Conservation (phyloP, 805 yeast genomes). For the Candida incommunis region DNA sequence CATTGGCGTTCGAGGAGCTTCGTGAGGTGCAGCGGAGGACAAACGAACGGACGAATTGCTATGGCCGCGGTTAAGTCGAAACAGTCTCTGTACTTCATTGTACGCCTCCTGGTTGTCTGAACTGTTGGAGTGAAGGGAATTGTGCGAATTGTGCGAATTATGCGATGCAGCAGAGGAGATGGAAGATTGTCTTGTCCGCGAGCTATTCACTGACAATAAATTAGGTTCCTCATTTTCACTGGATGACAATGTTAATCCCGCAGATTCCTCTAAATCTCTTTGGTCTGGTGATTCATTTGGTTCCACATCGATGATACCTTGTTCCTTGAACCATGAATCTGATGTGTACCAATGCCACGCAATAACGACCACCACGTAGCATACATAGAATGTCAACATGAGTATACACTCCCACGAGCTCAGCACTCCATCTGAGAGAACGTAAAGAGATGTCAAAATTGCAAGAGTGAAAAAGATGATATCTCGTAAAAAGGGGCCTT, state of each 20-base stretch:
- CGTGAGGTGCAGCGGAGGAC: neutral
- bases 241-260: too few species aligned
- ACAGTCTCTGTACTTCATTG: neutral
- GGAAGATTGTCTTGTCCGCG: neutral
- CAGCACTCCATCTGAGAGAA: conserved; percentile 42
- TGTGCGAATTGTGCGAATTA: neutral
- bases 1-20: neutral
- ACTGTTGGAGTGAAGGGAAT: too few species aligned
- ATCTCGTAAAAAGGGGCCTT: conserved; percentile 43
- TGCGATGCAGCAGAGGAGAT: neutral
- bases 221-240: too few species aligned
- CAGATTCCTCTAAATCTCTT: too few species aligned
- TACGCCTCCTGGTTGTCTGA: too few species aligned
- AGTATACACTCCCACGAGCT: conserved; percentile 39
- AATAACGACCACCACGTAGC: conserved; percentile 40
- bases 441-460: conserved; percentile 33
- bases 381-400: conserved; percentile 41
- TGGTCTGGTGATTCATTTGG: neutral
- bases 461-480: conserved; percentile 39
- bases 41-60: neutral
- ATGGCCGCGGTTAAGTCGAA: neutral
- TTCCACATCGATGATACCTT: neutral
- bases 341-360: conserved; percentile 25
- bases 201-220: too few species aligned
- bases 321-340: neutral